Evolutionary conservation across 75 land plant species (phyloP), one percentile per base, ranked within the genome.

Genomic region (Pinus tabuliformis): DNA sequence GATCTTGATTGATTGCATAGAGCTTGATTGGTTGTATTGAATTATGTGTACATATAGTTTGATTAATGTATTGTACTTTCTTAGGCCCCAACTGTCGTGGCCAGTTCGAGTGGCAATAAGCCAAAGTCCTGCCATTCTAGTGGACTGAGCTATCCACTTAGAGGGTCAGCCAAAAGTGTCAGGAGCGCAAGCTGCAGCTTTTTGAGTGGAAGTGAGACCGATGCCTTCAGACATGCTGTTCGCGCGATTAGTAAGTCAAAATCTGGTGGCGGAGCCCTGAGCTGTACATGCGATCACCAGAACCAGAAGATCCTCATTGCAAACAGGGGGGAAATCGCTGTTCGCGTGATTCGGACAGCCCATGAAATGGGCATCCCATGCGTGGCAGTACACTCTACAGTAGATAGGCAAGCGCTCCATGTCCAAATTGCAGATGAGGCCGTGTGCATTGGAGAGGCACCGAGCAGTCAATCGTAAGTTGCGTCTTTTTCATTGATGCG

Each of bases 331-430:
- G 98, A 95, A 80, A 95, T 95, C 81, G 98, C 98, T 12, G 98
- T 95, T 64, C 91, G 98, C 52, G 86, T 95, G 33, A 93, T 95
- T 39, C 81, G 98, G 62, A 91, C 98, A 73, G 98, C 98, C 12
- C 98, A 95, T 83, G 98, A 95, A 78, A 82, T 95, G 91, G 98
- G 98, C 24, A 95, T 95, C 28, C 91, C 93, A 17, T 95, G 98
- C 75, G 98, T 95, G 36, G 96, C 96, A 54, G 98, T 95, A 20
- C 86, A 95, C 80, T 95, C 98, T 14, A 95, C 96, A 7, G 87
- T 95, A 16, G 98, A 95, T 74, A 82, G 83, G 76, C 86, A 93
- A 73, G 91, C 98, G 0, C 89, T 95, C 30, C 98, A 95, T 80
- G 98, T 95, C 45, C 83, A 91, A 64, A 88, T 95, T 62, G 98